Evolutionary conservation across 192 early-diverging fungal species (phyloP).

Genomic region (Umbelopsis sp.): DNA sequence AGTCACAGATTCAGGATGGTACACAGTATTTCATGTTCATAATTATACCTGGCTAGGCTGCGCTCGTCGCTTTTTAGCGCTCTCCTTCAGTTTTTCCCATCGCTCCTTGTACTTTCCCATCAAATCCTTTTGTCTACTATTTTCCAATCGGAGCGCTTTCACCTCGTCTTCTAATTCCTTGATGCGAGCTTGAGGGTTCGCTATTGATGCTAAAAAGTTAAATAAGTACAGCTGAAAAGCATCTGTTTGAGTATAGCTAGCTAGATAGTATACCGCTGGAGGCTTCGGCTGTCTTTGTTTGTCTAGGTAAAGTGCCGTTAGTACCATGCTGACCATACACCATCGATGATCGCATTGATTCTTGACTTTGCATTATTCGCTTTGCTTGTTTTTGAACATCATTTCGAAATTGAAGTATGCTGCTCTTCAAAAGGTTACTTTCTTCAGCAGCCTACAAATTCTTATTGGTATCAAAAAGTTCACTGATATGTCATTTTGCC

Average conservation of each 20-base stretch:
- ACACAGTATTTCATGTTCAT: neutral
- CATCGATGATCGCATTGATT: conserved; percentile 36
- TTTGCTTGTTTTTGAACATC: conserved; percentile 62
- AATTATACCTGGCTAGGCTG: conserved; percentile 13
- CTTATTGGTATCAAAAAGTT: neutral
- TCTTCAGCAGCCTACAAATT: conserved; percentile 58
- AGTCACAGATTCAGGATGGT: no score
- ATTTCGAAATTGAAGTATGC: conserved; percentile 70
- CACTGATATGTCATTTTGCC: neutral
- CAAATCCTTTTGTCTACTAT: conserved; percentile 52
- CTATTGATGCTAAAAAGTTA: neutral
- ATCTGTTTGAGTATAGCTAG: neutral
- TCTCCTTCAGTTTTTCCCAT: conserved; percentile 82
- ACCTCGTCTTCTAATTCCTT: conserved; percentile 67
- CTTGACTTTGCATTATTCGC: conserved; percentile 50
- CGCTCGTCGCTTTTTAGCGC: conserved; percentile 57
- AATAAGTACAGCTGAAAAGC: no score
- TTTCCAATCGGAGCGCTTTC: conserved; percentile 42
- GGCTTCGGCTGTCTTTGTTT: conserved; percentile 22
- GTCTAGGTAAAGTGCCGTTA: neutral
- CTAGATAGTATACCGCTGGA: conserved; percentile 26
- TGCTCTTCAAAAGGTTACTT: conserved; percentile 60
- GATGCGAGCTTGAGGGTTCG: conserved; percentile 35
- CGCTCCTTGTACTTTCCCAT: conserved; percentile 73
- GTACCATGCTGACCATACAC: neutral